Evolutionary conservation across 75 land plant genomes (phyloP), one percentile per base, ranked within the genome.

Genomic region (Pinus tabuliformis): DNA sequence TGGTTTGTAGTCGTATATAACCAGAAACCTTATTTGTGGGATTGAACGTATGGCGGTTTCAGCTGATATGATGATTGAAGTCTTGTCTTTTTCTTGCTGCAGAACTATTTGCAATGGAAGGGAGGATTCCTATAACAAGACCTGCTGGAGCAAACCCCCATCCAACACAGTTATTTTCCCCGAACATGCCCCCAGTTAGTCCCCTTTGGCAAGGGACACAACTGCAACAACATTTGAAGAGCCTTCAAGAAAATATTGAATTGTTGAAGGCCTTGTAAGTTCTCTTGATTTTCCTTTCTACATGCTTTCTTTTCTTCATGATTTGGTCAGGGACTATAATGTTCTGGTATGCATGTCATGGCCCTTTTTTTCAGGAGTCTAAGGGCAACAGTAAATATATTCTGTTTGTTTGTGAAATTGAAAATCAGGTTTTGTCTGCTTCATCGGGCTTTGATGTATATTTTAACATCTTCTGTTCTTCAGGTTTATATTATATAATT

Each of bases 341-440:
- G 68, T 75, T 52, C 78, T 78, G 21, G 59, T 83, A 22, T 72
- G 76, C 37, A 81, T 82, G 3, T 65, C 80, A 56, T 45, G 6
- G 56, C 42, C 7, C 82, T 76, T 26, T 73, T 73, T 18, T 79
- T 82, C 45, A 59, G 82, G 12, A 20, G 20, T 75, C 57, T 84
- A 5, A 75, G 78, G 8, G 78, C 77, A 73, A 57, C 82, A 54
- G 58, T 86, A 86, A 82, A 79, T 57, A 52, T 65, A 28, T 63
- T 28, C 2, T 65, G 22, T 22, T 28, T 28, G 17, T 63, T 78
- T 20, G 16, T 78, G 63, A 52, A 64, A 56, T 56, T 66, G 33
- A 3, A 14, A 49, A 16, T 62, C 26, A 5, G 54, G 24, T 62
- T 72, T 72, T 73, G 18, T 58, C 3, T 54, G 4, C 13, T 52